Base-by-base conservation (phyloP, 371 early-diverging fungal species). In the Mucor lusitanicus region DNA sequence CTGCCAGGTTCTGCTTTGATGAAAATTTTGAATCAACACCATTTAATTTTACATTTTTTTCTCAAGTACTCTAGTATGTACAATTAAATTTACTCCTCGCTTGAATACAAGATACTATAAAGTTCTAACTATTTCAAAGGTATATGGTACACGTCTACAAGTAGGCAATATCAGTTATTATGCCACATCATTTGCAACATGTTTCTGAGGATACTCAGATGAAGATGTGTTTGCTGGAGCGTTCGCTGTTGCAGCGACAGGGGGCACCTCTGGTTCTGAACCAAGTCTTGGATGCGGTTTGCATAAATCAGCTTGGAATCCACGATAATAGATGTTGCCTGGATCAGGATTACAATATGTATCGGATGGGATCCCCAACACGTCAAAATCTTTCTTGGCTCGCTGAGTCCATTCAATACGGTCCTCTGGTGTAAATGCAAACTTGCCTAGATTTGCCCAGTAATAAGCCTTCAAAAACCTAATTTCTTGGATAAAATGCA, bases 401-500 rank as follows among this genome's bases (percentile, higher is more conserved):
- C 77, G 60, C 21, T 67, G 60, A 1, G 84, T 83, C 84, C 84
- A 83, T 21, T 75, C 76, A 6, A 71, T 65, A 3, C 84, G 72
- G 57, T 83, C 84, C 37, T 71, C 71, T n/a, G 71, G 67, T 3
- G 72, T 71, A 53, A 80, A 83, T 0, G 84, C 84, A 69, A 77
- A 81, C 32, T 77, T 78, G 0, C 84, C 84, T 35, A 83, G 65
- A 21, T 67, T 72, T 1, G 84, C 67, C 74, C 77, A 76, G 50
- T 77, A 83, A 37, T 75, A 83, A 11, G 81, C 79, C 53, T 78
- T 77, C 4, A 83, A 62, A 46, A 83, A 83, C 3, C 68, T 63
- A 30, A 83, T 78, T 55, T 83, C 84, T 28, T 80, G 79, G 42
- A 83, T 75, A 27, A 73, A 80, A 21, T 78, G 78, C 79, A 80